Evolutionary conservation across 345 rosid genomes (phyloP), one percentile per base, ranked within the genome.

Genomic region (Angophora floribunda): DNA sequence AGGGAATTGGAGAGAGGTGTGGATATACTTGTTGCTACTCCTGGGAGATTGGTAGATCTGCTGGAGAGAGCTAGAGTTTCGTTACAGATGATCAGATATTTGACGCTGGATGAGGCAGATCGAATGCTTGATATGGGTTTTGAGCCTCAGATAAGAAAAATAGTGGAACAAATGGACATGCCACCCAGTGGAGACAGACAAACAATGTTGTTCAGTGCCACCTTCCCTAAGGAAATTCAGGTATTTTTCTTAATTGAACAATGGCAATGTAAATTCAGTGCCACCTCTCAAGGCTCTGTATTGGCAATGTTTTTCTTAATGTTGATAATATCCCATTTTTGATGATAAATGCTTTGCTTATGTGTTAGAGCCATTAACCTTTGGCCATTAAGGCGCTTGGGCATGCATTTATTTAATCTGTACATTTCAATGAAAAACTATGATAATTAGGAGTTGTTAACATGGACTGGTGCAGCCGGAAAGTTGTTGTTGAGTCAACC

Each of bases 111-210:
- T 88, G 99, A 98, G 92, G 99, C 99, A 36, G 99, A 98, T 93
- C 94, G 99, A 86, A 98, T 98, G 99, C 91, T 98, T 87, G 99
- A 98, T 91, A 98, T 98, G 99, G 99, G 99, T 88, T 98, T 98
- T 94, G 99, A 98, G 93, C 99, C 99, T 19, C 99, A 98, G 89
- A 98, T 98, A 85, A 94, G 99, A 87, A 98, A 98, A 90, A 98
- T 98, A 87, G 99, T 98, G 7, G 97, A 97, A 89, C 96, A 97
- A 90, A 96, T 93, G 96, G 99, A 98, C 89, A 98, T 98, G 99
- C 99, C 99, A 61, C 96, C 93, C 22, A 93, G 95, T 24, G 99
- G 99, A 65, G 92, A 86, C 50, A 93, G 99, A 89, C 99, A 97
- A 91, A 97, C 99, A 41, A 93, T 97, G 96, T 93, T 97, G 89